Conservation (phyloP, 176 grass and related monocot species). For the Eleusine indica region DNA sequence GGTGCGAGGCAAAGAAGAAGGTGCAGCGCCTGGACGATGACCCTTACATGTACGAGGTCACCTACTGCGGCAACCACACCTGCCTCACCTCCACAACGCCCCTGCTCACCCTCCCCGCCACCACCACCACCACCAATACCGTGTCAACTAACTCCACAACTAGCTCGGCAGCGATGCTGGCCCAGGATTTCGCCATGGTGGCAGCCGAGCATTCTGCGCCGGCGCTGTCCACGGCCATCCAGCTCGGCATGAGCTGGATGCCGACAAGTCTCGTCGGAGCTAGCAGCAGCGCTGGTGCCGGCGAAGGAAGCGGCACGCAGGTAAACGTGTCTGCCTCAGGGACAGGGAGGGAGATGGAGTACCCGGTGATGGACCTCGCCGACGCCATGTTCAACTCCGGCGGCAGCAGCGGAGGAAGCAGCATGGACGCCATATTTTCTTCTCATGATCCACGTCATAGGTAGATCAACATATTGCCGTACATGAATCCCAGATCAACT, state of each 20-base stretch:
- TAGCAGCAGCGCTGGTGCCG: background rate
- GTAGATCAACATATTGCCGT: conserved; percentile 15
- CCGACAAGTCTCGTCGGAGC: conserved; percentile 17
- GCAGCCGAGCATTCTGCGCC: conserved; percentile 17
- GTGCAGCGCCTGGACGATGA: conserved; percentile 82
- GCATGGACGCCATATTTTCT: conserved; percentile 78
- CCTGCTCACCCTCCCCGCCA: conserved; percentile 46
- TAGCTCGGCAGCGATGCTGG: background rate
- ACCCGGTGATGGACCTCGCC: conserved; percentile 56
- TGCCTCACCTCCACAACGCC: conserved; percentile 82
- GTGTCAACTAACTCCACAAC: conserved; percentile 1
- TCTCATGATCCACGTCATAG: conserved; percentile 39
- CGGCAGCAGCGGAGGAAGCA: conserved; percentile 59
- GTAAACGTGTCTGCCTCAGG: background rate
- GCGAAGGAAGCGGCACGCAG: conserved; percentile 3
- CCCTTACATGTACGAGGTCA: conserved; percentile 73
- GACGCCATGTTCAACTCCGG: conserved; percentile 77
- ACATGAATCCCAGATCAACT: background rate
- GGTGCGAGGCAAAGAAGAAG: conserved; percentile 89
- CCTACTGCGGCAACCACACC: conserved; percentile 74
- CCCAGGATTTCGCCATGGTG: conserved; percentile 18
- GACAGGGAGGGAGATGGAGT: conserved; percentile 41
- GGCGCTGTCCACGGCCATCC: conserved; percentile 56
- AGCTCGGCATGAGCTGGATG: conserved; percentile 57
- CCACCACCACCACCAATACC: background rate